These are phyloP conservation scores for Helianthus annuus DNA, from an alignment of 129 eudicot genomes.

Conservation along the genomic window DNA sequence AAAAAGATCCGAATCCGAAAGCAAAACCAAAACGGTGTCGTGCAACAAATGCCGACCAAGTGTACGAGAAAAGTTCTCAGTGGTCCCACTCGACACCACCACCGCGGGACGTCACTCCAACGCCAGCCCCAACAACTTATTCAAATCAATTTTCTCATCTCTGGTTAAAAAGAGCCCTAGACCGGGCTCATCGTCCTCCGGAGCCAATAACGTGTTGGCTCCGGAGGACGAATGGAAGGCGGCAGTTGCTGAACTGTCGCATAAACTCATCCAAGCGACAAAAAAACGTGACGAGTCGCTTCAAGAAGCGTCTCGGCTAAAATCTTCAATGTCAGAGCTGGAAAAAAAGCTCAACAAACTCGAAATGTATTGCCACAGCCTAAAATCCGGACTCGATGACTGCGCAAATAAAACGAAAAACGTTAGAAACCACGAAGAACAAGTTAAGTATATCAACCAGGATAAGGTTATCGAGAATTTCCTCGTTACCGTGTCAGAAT, in stretches of 20 bases:
- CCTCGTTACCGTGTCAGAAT: conserved; percentile 64
- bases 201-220: conserved; percentile 12
- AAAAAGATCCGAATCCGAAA: conserved; percentile 35
- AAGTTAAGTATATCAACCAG: conserved; percentile 42
- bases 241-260: conserved; percentile 75
- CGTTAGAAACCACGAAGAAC: conserved; percentile 30
- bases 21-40: conserved; percentile 38
- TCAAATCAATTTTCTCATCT: conserved; percentile 58
- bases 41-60: conserved; percentile 93
- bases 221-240: conserved; percentile 79
- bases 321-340: conserved; percentile 73
- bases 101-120: conserved; percentile 45
- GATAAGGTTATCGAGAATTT: conserved; percentile 71
- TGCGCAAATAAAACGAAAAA: conserved; percentile 32
- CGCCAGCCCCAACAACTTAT: conserved; percentile 68
- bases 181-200: conserved; percentile 29
- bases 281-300: conserved; percentile 75
- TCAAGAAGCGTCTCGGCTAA: conserved; percentile 72
- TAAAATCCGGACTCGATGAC: conserved; percentile 80
- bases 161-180: conserved; percentile 61
- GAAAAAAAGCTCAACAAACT: conserved; percentile 91
- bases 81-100: conserved; percentile 65
- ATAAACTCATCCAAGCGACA: conserved; percentile 73
- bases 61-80: conserved; percentile 71
- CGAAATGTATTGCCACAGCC: conserved; percentile 68